These are phyloP conservation scores for Cryptococcus floricola DNA, from an alignment of 1,284 basidiomycete genomes.

Conservation along the genomic window DNA sequence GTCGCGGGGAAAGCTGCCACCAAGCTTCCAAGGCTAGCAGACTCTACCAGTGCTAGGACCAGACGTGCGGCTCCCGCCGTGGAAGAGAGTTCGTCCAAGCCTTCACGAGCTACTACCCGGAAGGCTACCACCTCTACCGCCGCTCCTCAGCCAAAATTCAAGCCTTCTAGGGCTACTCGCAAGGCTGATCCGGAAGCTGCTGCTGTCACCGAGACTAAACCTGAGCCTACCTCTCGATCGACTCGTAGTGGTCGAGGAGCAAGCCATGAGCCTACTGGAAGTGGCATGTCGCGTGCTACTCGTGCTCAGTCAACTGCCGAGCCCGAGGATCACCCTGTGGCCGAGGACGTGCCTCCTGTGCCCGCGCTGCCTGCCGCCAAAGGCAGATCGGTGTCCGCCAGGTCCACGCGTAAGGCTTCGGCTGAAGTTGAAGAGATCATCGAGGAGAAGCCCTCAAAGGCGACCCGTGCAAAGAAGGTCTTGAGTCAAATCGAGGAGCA, in stretches of 20 bases:
- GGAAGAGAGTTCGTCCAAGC: background rate
- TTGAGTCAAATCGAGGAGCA: constrained; percentile 15
- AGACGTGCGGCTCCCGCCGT: background rate
- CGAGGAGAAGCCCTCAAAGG: constrained; percentile 1
- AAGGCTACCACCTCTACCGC: background rate
- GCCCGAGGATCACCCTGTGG: constrained; percentile 4
- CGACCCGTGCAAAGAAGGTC: constrained; percentile 9
- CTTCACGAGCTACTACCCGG: background rate
- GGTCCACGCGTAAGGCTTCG: constrained; percentile 3
- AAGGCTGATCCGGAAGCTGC: background rate
- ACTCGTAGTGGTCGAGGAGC: constrained; percentile 1
- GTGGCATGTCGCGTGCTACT: constrained; percentile 5
- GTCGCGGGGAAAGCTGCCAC: background rate
- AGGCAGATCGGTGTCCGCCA: constrained; percentile 3
- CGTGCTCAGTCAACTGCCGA: constrained; percentile 11
- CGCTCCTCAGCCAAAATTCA: background rate
- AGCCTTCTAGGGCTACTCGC: background rate
- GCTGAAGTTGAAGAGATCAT: background rate
- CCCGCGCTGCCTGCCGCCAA: background rate
- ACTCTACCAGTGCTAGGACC: background rate
- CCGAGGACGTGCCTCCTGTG: background rate
- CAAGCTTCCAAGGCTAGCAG: background rate
- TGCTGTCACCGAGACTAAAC: background rate
- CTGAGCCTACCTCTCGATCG: constrained; percentile 4
- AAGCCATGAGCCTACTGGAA: constrained; percentile 1